Evolutionary conservation across 331 rosid species (phyloP), one percentile per base, ranked within the genome.

Genomic region (Malus hybrid): DNA sequence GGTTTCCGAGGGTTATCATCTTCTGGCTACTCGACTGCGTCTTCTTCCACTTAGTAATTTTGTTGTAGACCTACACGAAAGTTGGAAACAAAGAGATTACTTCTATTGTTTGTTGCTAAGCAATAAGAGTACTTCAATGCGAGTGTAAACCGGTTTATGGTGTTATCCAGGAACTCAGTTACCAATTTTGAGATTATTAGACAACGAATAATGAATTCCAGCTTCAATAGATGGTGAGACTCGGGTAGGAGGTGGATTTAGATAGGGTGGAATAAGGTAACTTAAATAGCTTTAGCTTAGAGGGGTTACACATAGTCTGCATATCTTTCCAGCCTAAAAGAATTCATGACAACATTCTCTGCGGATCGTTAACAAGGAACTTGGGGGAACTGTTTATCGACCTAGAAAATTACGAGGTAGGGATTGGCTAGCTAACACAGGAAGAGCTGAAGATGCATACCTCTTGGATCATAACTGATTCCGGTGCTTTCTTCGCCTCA

Each of bases 1-100:
- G 64, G 58, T 87, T 87, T 76, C 97, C 96, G 7, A 92, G 86
- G 82, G 83, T 63, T 57, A 87, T 42, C 18, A 68, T 34, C 88
- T 83, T 86, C 68, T 80, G 84, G 18, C 18, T 72, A 53, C 75
- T 78, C 32, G 71, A 67, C 50, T 80, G 87, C 46, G 28, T 36
- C 52, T 22, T 76, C 67, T 75, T 85, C 73, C 74, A 78, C 79
- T 32, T 13, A 72, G 63, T 85, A 5, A 89, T 70, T 64, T 62
- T 86, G 68, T 32, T 89, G 82, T 81, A 81, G 56, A 82, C 89
- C 99, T 95, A 85, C 77, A 79, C 75, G 55, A 19, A 42, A 66
- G 26, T 61, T 60, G 50, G 24, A 30, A 65, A 16, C 15, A 42
- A 18, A 24, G 30, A 42, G 9, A 34, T 24, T 63, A 42, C 39